Evolutionary conservation across 768 basidiomycete genomes (phyloP), one percentile per base, ranked within the genome.

Genomic region (Leccinum uliginosum): DNA sequence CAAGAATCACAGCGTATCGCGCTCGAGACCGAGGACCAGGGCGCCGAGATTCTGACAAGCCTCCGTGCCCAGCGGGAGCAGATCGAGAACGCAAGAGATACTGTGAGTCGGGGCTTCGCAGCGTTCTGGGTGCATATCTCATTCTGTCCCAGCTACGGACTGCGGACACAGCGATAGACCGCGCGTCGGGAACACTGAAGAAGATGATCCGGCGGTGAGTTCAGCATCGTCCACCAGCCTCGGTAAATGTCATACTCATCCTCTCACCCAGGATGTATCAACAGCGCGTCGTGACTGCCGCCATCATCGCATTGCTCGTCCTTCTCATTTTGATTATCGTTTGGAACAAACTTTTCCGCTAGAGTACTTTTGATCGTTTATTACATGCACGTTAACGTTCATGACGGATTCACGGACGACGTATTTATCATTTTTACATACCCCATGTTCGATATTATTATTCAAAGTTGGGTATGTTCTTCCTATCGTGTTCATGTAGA

Each of bases 1-100:
- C 86, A 93, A 62, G 94, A 98, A 58, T 91, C 89, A 19, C 94
- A 97, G 57, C 82, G 93, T 23, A 82, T 98, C 40, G 96, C 96
- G 10, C 75, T 99, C 30, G 96, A 99, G 78, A 98, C 97, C 12
- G 97, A 98, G 75, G 86, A 91, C 67, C 87, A 98, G 45, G 97
- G 97, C 9, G 87, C 93, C 11, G 93, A 93, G 64, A 98, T 99
- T 62, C 69, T 99, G 62, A 71, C 85, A 68, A 93, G 89, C 69
- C 77, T 99, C 60, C 75, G 93, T 54, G 76, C 79, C 2, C 97
- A 99, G 74, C 75, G 97, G 62, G 97, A 98, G 67, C 93, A 94
- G 73, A 95, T 99, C 57, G 89, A 94, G 76, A 89, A 95, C 69
- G 83, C 96, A 24, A 76, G 96, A 65, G 89, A 91, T 73, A 95